These are phyloP conservation scores for Penicillium rolfsii DNA, from an alignment of 2,329 filamentous ascomycete genomes.

Conservation along the genomic window DNA sequence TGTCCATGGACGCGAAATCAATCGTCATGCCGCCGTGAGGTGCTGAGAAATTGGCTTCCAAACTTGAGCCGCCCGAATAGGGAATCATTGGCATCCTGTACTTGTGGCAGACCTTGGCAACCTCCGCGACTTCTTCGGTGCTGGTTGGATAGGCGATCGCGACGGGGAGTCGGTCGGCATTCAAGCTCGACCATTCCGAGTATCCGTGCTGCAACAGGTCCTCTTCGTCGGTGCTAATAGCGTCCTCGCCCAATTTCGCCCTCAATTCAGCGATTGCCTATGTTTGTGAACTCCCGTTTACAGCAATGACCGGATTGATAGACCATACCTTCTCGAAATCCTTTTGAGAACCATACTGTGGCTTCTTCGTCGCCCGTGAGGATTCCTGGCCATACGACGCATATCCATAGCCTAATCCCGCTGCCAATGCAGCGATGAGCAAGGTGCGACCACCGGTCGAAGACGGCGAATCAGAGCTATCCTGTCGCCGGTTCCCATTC, in stretches of 20 bases:
- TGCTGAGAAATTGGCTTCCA: constrained; percentile 89
- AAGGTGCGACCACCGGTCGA: constrained; percentile 54
- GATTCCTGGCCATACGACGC: constrained; percentile 47
- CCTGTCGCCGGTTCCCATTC: constrained; percentile 11
- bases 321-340: constrained; percentile 45
- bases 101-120: constrained; percentile 74
- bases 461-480: constrained; percentile 20
- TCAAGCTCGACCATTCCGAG: constrained; percentile 72
- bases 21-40: constrained; percentile 86
- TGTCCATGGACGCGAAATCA: constrained; percentile 86
- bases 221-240: constrained; percentile 66
- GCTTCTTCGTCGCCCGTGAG: constrained; percentile 24
- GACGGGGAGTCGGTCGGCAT: constrained; percentile 64
- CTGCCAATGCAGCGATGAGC: constrained; percentile 54
- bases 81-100: constrained; percentile 83
- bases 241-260: constrained; percentile 58
- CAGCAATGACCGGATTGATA: not conserved
- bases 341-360: constrained; percentile 43
- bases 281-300: constrained; percentile 7
- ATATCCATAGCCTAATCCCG: constrained; percentile 56
- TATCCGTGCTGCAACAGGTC: constrained; percentile 67
- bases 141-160: constrained; percentile 67
- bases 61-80: constrained; percentile 81
- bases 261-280: constrained; percentile 62
- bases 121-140: constrained; percentile 66